phyloP scores from a whole-genome alignment of 140 eudicot genomes.

The Erigeron philadelphicus region DNA sequence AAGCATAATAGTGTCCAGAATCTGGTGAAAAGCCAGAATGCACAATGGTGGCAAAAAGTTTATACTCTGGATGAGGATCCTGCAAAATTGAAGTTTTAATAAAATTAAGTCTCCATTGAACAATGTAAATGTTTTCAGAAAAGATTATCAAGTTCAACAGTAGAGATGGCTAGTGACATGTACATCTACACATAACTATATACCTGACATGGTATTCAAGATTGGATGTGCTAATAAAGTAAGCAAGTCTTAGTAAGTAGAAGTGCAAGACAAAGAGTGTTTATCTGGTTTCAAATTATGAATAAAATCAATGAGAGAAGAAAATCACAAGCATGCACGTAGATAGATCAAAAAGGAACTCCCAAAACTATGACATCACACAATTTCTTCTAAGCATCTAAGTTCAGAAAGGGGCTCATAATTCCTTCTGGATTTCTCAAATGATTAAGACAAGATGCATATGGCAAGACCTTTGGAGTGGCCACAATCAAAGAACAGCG shows the following conservation, averaged over 20 bases:
- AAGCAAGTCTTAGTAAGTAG: constrained; percentile 4
- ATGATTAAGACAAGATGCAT: not conserved
- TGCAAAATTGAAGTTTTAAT: constrained; percentile 31
- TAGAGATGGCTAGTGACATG: constrained; percentile 5
- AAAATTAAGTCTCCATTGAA: constrained; percentile 6
- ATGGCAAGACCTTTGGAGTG: not conserved
- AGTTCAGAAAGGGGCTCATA: constrained; percentile 7
- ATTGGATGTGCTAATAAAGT: not conserved
- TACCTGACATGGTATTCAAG: constrained; percentile 2
- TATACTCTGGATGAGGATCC: constrained; percentile 84
- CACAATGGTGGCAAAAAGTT: constrained; percentile 86
- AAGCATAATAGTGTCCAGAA: constrained; percentile 97
- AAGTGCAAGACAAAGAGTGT: not conserved
- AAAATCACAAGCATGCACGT: constrained; percentile 9
- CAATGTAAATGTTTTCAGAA: not conserved
- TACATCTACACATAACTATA: not conserved
- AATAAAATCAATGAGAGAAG: constrained; percentile 10
- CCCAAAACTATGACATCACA: too few relatives aligned
- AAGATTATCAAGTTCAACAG: constrained; percentile 5
- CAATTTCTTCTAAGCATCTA: not conserved
- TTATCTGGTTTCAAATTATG: constrained; percentile 4
- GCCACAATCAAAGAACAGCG: not conserved
- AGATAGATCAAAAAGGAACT: too few relatives aligned
- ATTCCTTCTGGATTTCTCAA: constrained; percentile 4
- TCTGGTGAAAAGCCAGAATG: constrained; percentile 96